Base-by-base conservation (phyloP, 352 stramenopile genomes). In the Phytopythium oedochilum region DNA sequence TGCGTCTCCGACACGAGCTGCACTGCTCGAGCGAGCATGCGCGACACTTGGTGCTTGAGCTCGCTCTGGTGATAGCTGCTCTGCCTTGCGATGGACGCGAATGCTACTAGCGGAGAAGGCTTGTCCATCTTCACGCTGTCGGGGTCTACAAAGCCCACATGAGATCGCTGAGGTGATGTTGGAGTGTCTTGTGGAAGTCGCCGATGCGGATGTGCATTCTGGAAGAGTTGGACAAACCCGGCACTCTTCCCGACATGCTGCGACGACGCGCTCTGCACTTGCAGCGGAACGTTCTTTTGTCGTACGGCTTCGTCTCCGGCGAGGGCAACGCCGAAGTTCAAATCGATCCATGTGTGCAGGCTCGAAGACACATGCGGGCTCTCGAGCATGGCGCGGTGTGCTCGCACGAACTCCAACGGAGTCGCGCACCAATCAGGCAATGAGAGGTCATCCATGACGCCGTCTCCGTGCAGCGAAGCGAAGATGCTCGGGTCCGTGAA, bases 331-430 rank as follows among this genome's bases (percentile, higher is more conserved):
- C 96, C 96, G 64, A 99, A 99, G 59, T 96, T 98, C n/a, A 99
- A 67, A 60, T 98, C 93, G 58, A 99, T 98, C 96, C 96, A 99
- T 17, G 75, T 60, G 64, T 98, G 95, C 7, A 99, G 64, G 12
- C 83, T 51, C 4, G 36, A 36, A 18, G 88, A 97, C 8, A 98
- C 93, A 23, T 89, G 44, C 2, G 91, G 69, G 44, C 85, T 94
- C 62, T 99, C 96, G 9, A 99, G 82, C 71, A 98, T 90, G 7
- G 60, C 48, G 14, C 94, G 88, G 70, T 99, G 96, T n/a, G 72
- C 89, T 20, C 51, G 57, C 35, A 98, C 74, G 59, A 98, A 98
- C 26, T 77, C 49, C 34, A 32, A 35, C 35, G 63, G 35, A 8
- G 10, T n/a, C 34, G 73, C 22, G 15, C 78, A 93, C 89, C 93